phyloP scores from a whole-genome alignment of 192 early-diverging fungal species.

The Entomortierella chlamydospora region DNA sequence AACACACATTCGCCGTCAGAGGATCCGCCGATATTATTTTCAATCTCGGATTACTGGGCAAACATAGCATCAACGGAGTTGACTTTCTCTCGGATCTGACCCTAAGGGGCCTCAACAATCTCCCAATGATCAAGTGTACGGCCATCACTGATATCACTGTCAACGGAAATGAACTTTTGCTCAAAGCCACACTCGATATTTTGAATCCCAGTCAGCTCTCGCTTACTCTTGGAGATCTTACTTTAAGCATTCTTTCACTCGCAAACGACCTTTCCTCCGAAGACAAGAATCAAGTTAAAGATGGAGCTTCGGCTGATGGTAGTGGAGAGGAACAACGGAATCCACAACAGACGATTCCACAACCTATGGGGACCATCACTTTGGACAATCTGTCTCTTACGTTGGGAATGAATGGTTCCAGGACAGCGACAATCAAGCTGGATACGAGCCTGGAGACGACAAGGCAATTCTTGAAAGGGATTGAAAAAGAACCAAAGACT shows the following conservation, averaged over 20 bases:
- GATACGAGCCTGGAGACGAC: slow-evolving; percentile 19
- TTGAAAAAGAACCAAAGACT: neutral
- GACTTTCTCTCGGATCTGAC: slow-evolving; percentile 41
- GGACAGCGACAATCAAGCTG: slow-evolving; percentile 3
- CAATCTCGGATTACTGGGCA: slow-evolving; percentile 27
- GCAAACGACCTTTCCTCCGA: too few species aligned
- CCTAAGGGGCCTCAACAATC: slow-evolving; percentile 22
- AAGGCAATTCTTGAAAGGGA: slow-evolving; percentile 4
- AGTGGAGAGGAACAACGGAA: too few species aligned
- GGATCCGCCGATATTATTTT: slow-evolving; percentile 39
- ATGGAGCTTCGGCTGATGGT: neutral
- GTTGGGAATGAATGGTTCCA: slow-evolving; percentile 14
- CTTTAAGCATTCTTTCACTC: neutral
- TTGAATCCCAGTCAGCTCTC: slow-evolving; percentile 32
- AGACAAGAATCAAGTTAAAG: neutral
- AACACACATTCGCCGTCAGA: slow-evolving; percentile 37
- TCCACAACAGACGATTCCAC: neutral
- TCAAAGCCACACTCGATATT: slow-evolving; percentile 2
- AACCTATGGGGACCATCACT: neutral
- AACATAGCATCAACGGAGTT: slow-evolving; percentile 21
- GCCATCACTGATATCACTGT: neutral
- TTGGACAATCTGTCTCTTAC: slow-evolving; percentile 15
- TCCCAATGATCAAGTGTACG: slow-evolving; percentile 26
- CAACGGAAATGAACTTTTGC: neutral
- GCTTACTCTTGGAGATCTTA: slow-evolving; percentile 9